Evolutionary conservation across 108 stramenopile species (phyloP).

Genomic region (Nitzschia palea): DNA sequence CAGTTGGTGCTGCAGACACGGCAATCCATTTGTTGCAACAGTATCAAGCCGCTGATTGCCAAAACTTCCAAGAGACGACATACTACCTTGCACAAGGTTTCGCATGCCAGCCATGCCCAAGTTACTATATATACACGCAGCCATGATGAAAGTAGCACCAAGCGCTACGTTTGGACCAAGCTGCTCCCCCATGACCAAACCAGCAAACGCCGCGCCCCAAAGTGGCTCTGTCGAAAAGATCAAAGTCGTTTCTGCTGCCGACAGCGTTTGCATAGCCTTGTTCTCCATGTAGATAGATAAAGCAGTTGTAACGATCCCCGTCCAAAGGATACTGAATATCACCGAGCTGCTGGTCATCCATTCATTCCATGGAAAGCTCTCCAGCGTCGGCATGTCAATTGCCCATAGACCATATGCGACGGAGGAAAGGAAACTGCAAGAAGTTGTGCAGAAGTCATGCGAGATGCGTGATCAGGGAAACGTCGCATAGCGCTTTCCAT

Average conservation of each 20-base stretch:
- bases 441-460: constrained; percentile 84
- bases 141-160: constrained; percentile 65
- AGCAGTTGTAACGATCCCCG: constrained; percentile 87
- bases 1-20: background rate
- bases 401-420: constrained; percentile 24
- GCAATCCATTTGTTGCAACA: background rate
- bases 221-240: constrained; percentile 91
- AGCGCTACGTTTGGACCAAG: constrained; percentile 59
- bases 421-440: constrained; percentile 68
- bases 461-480: constrained; percentile 64
- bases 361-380: constrained; percentile 26
- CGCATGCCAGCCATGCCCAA: constrained; percentile 42
- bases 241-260: constrained; percentile 89
- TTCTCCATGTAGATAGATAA: constrained; percentile 90
- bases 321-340: constrained; percentile 76
- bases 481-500: constrained; percentile 67
- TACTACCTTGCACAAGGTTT: background rate
- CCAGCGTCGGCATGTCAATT: constrained; percentile 7
- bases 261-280: constrained; percentile 77
- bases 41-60: background rate
- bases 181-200: constrained; percentile 74
- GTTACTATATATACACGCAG: constrained; percentile 63
- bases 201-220: constrained; percentile 85
- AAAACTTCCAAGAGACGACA: background rate
- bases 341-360: constrained; percentile 64